Evolutionary conservation across 2,329 filamentous ascomycete species (phyloP), one percentile per base, ranked within the genome.

Genomic region (Thermoascus crustaceus): DNA sequence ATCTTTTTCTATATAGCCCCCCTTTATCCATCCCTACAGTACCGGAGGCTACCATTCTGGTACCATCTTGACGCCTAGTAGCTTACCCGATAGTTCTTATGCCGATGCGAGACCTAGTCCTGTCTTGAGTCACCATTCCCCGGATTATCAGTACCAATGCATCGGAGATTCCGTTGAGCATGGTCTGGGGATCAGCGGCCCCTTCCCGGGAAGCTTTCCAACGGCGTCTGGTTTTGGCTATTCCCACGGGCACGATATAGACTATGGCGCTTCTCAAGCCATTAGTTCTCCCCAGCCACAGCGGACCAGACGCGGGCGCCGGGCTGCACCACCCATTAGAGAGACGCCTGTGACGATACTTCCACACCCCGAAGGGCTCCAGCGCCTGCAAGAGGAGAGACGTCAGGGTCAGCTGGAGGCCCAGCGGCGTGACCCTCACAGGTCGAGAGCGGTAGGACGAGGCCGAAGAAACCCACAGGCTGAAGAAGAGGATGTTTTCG

Each of bases 401-500:
- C 46, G 47, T 22, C 45, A 50, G 11, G 41, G 44, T n/a, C 49
- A 53, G 7, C 39, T 45, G 10, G 47, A 58, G 26, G 32, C 46
- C 11, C 42, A 53, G 9, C 44, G 44, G 10, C 46, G 51, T 25
- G 38, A 45, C 16, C 27, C 41, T 7, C 51, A 53, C 21, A 50
- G 46, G 16, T 43, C 52, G 11, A 53, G 56, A 11, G 53, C 56
- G 8, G 46, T 53, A 2, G 57, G 54, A 9, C 53, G 57, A 33
- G 54, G 55, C 14, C 54, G 58, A 23, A 45, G 55, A 21, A 57
- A 61, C 32, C 58, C 60, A 0, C 54, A 60, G 32, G 53, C 56
- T 1, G 61, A 63, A 41, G 55, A 60, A 31, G 60, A 64, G 45
- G 59, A 62, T 35, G 52, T 49, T 7, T 61, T 57, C 39, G 60